Percentiles rank a stretch among this genome's conserved stretches.
These are phyloP conservation scores for Barnettozyma populi DNA, from an alignment of 805 yeast genomes.

Conservation along the genomic window DNA sequence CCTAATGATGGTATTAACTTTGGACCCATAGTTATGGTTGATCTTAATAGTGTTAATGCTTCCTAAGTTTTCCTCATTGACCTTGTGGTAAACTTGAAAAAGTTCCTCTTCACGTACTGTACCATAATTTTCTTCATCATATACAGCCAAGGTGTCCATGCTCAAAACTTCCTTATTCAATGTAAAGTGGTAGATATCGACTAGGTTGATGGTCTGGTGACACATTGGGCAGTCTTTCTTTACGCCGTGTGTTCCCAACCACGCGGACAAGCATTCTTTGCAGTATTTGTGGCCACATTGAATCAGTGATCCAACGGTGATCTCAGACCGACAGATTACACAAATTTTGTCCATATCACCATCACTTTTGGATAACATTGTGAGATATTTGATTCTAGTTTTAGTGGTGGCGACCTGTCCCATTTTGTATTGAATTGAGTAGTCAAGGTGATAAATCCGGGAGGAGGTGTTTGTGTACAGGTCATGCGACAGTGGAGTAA, in stretches of 20 bases:
- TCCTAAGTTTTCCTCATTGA: constrained; percentile 36
- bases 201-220: constrained; percentile 42
- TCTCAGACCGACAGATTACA: constrained; percentile 69
- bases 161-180: constrained; percentile 39
- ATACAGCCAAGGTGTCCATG: constrained; percentile 41
- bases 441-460: constrained; percentile 27
- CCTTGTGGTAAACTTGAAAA: constrained; percentile 25
- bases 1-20: constrained; percentile 75
- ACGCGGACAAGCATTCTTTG: constrained; percentile 66
- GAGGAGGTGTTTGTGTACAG: constrained; percentile 27
- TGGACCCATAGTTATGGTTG: constrained; percentile 66
- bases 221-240: constrained; percentile 76
- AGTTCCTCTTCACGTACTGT: constrained; percentile 7
- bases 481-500: constrained; percentile 23
- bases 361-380: constrained; percentile 29
- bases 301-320: constrained; percentile 72
- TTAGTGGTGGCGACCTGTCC: constrained; percentile 23
- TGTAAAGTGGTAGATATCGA: constrained; percentile 66
- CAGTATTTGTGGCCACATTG: constrained; percentile 94
- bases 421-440: constrained; percentile 3
- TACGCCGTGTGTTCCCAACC: constrained; percentile 44
- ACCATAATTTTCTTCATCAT: constrained; percentile 21
- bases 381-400: constrained; percentile 45
- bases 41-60: constrained; percentile 42
- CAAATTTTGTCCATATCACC: constrained; percentile 43